Percentiles rank a stretch among this genome's conserved stretches.
Conservation (phyloP, 2,329 filamentous ascomycete species). For the Ascochyta pisi region DNA sequence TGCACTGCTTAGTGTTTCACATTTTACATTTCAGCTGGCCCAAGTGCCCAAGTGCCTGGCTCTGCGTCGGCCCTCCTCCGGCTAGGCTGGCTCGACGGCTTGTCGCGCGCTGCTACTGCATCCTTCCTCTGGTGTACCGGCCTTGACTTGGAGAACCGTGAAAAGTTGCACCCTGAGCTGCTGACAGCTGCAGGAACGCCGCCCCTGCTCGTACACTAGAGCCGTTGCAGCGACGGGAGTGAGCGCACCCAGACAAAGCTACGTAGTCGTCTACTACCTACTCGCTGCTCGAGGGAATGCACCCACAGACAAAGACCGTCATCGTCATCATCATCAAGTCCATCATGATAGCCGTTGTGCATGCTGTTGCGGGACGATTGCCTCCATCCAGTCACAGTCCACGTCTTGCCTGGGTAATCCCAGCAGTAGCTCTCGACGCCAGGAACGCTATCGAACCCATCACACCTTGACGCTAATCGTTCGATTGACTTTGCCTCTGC, state of each 20-base stretch:
- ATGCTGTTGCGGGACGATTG: neutral
- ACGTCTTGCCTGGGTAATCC: neutral
- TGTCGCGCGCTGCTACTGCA: conserved; percentile 8
- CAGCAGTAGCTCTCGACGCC: neutral
- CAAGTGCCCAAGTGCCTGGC: too few species aligned
- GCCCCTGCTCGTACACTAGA: neutral
- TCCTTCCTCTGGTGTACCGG: conserved; percentile 1
- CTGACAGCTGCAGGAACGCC: conserved; percentile 5
- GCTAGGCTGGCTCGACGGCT: neutral
- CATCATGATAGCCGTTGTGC: conserved; percentile 2
- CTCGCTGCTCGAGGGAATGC: neutral
- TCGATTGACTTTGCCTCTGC: neutral
- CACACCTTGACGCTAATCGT: neutral
- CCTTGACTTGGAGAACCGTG: neutral
- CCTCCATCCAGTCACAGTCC: conserved; percentile 1
- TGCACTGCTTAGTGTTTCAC: conserved; percentile 15
- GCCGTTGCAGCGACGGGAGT: too few species aligned
- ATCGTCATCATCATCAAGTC: neutral
- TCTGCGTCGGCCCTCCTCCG: conserved; percentile 6
- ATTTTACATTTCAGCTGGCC: neutral
- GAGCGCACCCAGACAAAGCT: too few species aligned
- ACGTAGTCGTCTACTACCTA: too few species aligned
- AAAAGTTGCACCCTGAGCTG: neutral
- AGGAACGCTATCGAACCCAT: conserved; percentile 7
- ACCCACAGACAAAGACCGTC: neutral